These are phyloP conservation scores for Carex pumila DNA, from an alignment of 176 grass and related monocot genomes.

Conservation along the genomic window DNA sequence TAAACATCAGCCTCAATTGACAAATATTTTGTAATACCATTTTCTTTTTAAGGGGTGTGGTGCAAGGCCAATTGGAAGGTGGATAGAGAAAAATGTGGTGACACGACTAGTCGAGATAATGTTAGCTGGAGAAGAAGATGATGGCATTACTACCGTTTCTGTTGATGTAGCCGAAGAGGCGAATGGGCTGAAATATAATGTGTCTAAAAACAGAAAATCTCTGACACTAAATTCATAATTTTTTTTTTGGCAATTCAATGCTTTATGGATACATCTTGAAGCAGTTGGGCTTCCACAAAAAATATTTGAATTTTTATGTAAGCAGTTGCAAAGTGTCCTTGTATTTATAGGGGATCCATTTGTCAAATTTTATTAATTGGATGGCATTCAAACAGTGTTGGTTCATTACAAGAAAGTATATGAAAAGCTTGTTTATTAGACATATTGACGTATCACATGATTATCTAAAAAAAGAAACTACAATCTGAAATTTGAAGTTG, in stretches of 20 bases:
- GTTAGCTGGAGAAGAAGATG: slow-evolving; percentile 13
- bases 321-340: slow-evolving; percentile 2
- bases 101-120: slow-evolving; percentile 18
- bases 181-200: slow-evolving; percentile 7
- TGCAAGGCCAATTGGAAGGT: slow-evolving; percentile 17
- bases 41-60: slow-evolving; percentile 7
- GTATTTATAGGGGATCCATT: not conserved
- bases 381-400: slow-evolving; percentile 4
- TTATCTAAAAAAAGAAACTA: not conserved
- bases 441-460: too few relatives aligned
- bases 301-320: not conserved
- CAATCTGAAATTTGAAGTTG: too few relatives aligned
- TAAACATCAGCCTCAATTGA: not conserved
- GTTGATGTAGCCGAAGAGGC: not conserved
- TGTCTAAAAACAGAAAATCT: slow-evolving; percentile 10
- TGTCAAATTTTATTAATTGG: not conserved
- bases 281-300: not conserved
- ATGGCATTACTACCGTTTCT: not conserved
- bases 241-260: not conserved
- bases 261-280: not conserved
- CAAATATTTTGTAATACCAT: not conserved
- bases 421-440: too few relatives aligned
- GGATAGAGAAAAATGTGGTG: slow-evolving; percentile 28
- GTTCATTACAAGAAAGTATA: not conserved
- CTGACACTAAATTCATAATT: not conserved